Evolutionary conservation across 2,329 filamentous ascomycete genomes (phyloP).

Genomic region (Xylariaceae sp.): DNA sequence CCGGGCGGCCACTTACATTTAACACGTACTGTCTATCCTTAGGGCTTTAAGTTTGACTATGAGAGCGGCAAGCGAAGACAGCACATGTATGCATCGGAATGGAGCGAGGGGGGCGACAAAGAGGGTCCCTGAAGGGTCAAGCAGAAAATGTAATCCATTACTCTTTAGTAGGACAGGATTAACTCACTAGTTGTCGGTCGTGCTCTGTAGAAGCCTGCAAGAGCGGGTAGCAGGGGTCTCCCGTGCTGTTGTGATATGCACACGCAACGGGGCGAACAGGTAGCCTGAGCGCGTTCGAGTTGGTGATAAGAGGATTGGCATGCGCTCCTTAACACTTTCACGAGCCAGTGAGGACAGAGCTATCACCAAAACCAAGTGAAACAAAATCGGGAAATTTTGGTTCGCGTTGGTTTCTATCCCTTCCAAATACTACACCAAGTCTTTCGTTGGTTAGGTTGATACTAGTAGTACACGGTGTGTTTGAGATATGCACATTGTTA

Average conservation of each 20-base stretch:
- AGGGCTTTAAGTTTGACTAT: slow-evolving; percentile 9
- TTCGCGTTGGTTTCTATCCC: too few species aligned
- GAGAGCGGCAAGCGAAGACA: slow-evolving; percentile 18
- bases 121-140: slow-evolving; percentile 11
- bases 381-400: too few species aligned
- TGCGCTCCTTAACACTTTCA: too few species aligned
- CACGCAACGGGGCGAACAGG: slow-evolving; percentile 39
- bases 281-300: slow-evolving; percentile 29
- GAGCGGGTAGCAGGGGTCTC: slow-evolving; percentile 50
- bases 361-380: too few species aligned
- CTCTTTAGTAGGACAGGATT: slow-evolving; percentile 12
- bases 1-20: slow-evolving; percentile 20
- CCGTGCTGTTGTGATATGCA: slow-evolving; percentile 41
- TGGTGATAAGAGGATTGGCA: slow-evolving; percentile 19
- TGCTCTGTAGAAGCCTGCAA: slow-evolving; percentile 43
- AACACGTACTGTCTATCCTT: slow-evolving; percentile 20
- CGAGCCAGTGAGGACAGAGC: too few species aligned
- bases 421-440: too few species aligned
- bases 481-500: too few species aligned
- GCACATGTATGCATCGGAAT: slow-evolving; percentile 25
- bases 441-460: too few species aligned
- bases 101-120: slow-evolving; percentile 25
- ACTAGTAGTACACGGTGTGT: too few species aligned
- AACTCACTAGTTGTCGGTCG: slow-evolving; percentile 23
- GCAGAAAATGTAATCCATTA: slow-evolving; percentile 7